Base-by-base conservation (phyloP, 2,329 filamentous ascomycete genomes). In the Alternaria consortialis region DNA sequence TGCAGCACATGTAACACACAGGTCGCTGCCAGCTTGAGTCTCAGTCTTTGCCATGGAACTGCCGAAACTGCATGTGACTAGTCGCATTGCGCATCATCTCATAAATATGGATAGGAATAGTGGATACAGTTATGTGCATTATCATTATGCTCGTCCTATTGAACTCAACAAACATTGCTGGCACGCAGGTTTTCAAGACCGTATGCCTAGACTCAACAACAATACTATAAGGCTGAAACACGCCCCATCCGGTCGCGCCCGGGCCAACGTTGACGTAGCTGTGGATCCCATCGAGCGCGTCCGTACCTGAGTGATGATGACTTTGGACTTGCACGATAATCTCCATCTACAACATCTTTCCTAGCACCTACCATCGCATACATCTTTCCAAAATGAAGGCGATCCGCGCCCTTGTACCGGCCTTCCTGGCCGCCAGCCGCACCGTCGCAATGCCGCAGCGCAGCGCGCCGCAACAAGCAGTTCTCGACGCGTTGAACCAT, bases 341-440 rank as follows among this genome's bases (percentile, higher is more conserved):
- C 31, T 50, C 7, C 32, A 37, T 36, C 20, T 17, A 23, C 23
- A 40, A 25, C 36, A 29, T n/a, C 50, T 34, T 12, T 25, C 42
- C 13, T 42, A 42, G 31, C 9, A n/a, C 32, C 46, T 47, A n/a
- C 34, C 48, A 43, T 46, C 32, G n/a, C 53, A 47, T 47, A 27
- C 47, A 53, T 57, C 47, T 53, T 48, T 20, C 43, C 25, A 23
- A 55, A 58, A 73, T 73, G 70, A 73, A 67, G 53, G 53, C 61
- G 17, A 55, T 62, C 17, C 60, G 60, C 29, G 50, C 51, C 39
- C 53, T 69, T 25, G 23, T 72, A 5, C 60, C 64, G 3, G 64
- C 58, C 29, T 53, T 71, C 0, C 46, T 73, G 48, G 61, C 60
- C 7, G 47, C 58, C 31, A 54, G 51, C 40, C 65, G 60, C 39